Evolutionary conservation across 1,284 basidiomycete species (phyloP).

Genomic region (Papiliotrema terrestris): DNA sequence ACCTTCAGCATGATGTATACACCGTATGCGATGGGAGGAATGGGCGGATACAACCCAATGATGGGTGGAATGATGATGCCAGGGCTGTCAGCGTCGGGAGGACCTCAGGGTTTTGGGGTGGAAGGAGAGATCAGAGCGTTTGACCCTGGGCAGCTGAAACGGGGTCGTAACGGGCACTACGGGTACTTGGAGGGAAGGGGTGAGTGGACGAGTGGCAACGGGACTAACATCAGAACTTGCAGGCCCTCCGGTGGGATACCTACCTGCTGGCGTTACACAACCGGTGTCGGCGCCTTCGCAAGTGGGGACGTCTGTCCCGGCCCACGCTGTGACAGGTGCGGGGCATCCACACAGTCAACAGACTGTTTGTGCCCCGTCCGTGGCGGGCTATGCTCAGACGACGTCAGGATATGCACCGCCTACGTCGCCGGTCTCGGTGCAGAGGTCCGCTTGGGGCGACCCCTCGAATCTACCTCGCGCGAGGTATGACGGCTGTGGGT

Average conservation of each 20-base stretch:
- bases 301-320: no score
- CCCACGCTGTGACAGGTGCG: no score
- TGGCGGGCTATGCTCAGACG: not conserved
- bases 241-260: slow-evolving; percentile 32
- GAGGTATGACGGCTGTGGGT: slow-evolving; percentile 39
- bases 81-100: not conserved
- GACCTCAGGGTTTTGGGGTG: not conserved
- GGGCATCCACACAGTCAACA: not conserved
- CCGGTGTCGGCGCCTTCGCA: no score
- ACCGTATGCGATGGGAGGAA: slow-evolving; percentile 10
- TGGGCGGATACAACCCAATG: slow-evolving; percentile 14
- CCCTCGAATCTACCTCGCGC: slow-evolving; percentile 15
- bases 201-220: slow-evolving; percentile 7
- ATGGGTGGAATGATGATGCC: slow-evolving; percentile 2
- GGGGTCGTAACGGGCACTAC: slow-evolving; percentile 36
- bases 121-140: slow-evolving; percentile 21
- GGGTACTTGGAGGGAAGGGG: slow-evolving; percentile 41
- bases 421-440: not conserved
- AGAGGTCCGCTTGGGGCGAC: slow-evolving; percentile 21
- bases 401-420: no score
- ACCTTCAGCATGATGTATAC: slow-evolving; percentile 8
- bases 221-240: slow-evolving; percentile 28
- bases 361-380: not conserved
- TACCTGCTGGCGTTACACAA: slow-evolving; percentile 25
- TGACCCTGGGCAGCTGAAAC: slow-evolving; percentile 33